Conservation (phyloP, 306 rosid genomes). For the Neltuma alba region DNA sequence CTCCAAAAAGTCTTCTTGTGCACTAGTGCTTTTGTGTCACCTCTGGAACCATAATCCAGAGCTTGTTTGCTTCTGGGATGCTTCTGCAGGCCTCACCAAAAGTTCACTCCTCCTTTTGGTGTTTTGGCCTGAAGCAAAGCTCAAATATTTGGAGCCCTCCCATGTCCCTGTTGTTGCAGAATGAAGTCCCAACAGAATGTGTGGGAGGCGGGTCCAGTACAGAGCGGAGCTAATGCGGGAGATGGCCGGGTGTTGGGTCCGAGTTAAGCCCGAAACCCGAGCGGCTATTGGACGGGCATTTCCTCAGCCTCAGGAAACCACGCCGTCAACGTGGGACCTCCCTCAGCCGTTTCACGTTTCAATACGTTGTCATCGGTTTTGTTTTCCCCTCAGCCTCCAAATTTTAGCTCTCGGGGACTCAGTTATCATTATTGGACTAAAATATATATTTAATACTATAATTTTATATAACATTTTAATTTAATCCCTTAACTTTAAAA, state of each 20-base stretch:
- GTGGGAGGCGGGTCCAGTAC: not conserved
- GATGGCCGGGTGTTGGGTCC: not conserved
- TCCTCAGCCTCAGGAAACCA: not conserved
- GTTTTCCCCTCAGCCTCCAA: too few relatives aligned
- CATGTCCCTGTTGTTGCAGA: not conserved
- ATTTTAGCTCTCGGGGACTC: too few relatives aligned
- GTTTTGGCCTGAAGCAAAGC: conserved; percentile 16
- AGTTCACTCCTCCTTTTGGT: conserved; percentile 17
- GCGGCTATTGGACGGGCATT: not conserved
- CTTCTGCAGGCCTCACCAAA: conserved; percentile 38
- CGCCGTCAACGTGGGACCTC: not conserved
- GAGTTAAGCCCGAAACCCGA: not conserved
- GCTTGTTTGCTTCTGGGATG: conserved; percentile 65
- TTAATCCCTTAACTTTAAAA: too few relatives aligned
- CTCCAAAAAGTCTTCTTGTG: conserved; percentile 22
- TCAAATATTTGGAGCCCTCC: not conserved
- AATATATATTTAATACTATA: too few relatives aligned
- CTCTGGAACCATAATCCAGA: conserved; percentile 29
- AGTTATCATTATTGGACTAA: too few relatives aligned
- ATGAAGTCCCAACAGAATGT: not conserved
- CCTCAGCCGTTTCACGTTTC: not conserved
- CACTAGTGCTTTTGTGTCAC: conserved; percentile 6
- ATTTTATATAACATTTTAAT: too few relatives aligned
- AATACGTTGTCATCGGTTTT: not conserved
- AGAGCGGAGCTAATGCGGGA: not conserved